A percentile compares a stretch with the other conserved stretches of the same genome.
Evolutionary conservation across 2,329 filamentous ascomycete species (phyloP).

Genomic region (Elsinoe arachidis): DNA sequence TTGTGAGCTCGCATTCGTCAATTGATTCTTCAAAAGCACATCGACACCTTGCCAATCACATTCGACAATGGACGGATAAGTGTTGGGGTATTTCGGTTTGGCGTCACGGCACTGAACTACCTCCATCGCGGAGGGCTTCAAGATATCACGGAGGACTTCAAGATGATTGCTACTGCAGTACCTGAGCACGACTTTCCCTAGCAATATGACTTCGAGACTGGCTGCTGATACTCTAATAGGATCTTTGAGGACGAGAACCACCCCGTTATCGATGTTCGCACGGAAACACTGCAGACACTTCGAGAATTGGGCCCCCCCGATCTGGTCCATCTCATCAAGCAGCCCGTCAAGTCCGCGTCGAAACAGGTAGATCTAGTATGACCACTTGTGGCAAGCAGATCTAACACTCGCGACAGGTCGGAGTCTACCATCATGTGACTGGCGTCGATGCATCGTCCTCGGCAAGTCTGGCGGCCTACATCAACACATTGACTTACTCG

Average conservation of each 20-base stretch:
- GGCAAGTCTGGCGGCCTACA: conserved; percentile 91
- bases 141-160: conserved; percentile 20
- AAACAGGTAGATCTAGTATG: conserved; percentile 42
- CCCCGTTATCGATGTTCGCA: conserved; percentile 84
- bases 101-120: background rate
- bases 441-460: conserved; percentile 96
- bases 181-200: conserved; percentile 31
- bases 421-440: conserved; percentile 96
- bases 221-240: conserved; percentile 39
- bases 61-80: background rate
- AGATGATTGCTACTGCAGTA: conserved; percentile 36
- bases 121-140: background rate
- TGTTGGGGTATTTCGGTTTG: background rate
- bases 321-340: conserved; percentile 87
- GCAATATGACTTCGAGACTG: background rate
- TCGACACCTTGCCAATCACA: background rate
- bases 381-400: background rate
- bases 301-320: conserved; percentile 94
- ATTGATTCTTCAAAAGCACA: background rate
- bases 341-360: conserved; percentile 49
- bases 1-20: background rate
- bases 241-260: conserved; percentile 89
- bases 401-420: conserved; percentile 49
- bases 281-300: conserved; percentile 74
- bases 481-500: conserved; percentile 92